Evolutionary conservation across 2,329 filamentous ascomycete genomes (phyloP), one percentile per base, ranked within the genome.

Genomic region (Corynespora cassiicola): DNA sequence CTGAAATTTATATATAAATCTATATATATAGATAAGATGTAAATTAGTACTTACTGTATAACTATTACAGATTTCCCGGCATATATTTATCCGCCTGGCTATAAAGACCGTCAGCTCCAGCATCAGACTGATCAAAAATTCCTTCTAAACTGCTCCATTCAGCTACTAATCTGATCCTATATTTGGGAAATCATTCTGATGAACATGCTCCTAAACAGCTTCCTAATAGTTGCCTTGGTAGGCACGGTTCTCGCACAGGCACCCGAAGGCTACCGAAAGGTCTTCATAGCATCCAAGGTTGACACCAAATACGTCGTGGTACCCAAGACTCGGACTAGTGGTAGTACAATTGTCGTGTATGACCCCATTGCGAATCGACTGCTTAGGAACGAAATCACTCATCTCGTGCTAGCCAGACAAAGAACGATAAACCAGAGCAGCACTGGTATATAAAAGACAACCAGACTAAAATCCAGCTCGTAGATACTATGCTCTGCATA

Each of bases 261-360:
- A 20, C 57, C 58, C 7, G 49, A 41, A 16, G 59, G 56, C 18
- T 62, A 63, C 31, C 58, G 58, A 23, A 50, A 41, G 15, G 58
- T 63, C 18, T 63, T 59, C 45, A 56, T 64, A 15, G 58, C 56
- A 3, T 63, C 58, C 1, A 49, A 51, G 25, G 57, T 59, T 31
- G 58, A 64, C 38, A 33, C 46, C 5, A 61, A 56, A 37, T 62
- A 49, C 28, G 56, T 60, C 16, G 46, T 64, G 2, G 57, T 61
- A 5, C 60, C 61, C 2, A 63, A 61, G 21, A 26, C 46, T 2
- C 37, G 47, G 8, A 52, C 48, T 2, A 43, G 33, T 20, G 57
- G 56, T 6, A 45, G 39, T 27, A 54, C 52, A 1, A 38, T 58
- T 7, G 58, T 63, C 5, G 58, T 64, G 61, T 63, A 42, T 16